These are phyloP conservation scores for Pestalotiopsis sp. DNA, from an alignment of 2,329 filamentous ascomycete genomes.

Conservation along the genomic window DNA sequence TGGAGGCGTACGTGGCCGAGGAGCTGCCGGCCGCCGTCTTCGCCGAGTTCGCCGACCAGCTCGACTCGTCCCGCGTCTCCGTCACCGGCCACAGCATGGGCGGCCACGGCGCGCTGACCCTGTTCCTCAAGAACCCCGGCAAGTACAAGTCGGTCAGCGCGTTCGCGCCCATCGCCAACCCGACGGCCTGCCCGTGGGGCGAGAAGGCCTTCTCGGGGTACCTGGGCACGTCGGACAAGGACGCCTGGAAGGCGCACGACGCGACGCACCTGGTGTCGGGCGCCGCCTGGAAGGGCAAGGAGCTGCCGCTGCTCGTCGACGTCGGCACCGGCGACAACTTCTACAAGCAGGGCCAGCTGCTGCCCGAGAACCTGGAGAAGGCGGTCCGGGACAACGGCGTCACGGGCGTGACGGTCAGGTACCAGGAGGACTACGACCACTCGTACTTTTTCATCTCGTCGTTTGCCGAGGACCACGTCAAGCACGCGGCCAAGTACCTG, in stretches of 20 bases:
- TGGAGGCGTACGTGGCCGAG: conserved; percentile 89
- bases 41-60: conserved; percentile 61
- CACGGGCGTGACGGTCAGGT: conserved; percentile 72
- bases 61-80: conserved; percentile 80
- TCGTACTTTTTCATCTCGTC: conserved; percentile 95
- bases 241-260: conserved; percentile 86
- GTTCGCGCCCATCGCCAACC: conserved; percentile 89
- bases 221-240: conserved; percentile 71
- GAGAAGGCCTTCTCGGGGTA: conserved; percentile 94
- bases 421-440: conserved; percentile 93
- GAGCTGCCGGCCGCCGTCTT: conserved; percentile 85
- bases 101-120: conserved; percentile 88
- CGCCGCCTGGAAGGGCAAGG: conserved; percentile 59
- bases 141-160: conserved; percentile 87
- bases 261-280: conserved; percentile 83
- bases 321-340: conserved; percentile 95
- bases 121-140: conserved; percentile 90
- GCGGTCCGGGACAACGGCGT: conserved; percentile 77
- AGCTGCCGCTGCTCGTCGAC: conserved; percentile 80
- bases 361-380: conserved; percentile 88
- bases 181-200: conserved; percentile 84
- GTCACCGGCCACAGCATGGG: conserved; percentile 98
- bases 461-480: conserved; percentile 87
- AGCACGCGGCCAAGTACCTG: conserved; percentile 86
- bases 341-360: conserved; percentile 88